phyloP scores from a whole-genome alignment of 805 yeast genomes.

The Hermanozyma aechmeae region DNA sequence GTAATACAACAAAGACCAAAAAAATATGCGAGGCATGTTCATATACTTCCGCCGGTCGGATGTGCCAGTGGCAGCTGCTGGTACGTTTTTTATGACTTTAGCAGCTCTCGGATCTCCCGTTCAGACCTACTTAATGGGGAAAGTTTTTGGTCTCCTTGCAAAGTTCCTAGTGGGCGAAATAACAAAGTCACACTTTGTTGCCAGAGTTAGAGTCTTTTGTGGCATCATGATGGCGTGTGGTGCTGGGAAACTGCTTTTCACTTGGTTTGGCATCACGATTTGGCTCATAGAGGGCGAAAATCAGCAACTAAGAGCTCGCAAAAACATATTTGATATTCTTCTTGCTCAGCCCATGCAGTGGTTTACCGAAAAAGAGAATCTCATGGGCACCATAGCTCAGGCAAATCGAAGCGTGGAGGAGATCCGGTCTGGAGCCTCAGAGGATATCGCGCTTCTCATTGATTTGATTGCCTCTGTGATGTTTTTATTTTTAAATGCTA shows the following conservation, averaged over 20 bases:
- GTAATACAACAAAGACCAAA: too few relatives aligned
- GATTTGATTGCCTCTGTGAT: constrained; percentile 45
- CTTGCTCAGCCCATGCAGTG: constrained; percentile 43
- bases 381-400: constrained; percentile 59
- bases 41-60: too few relatives aligned
- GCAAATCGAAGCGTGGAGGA: constrained; percentile 70
- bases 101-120: constrained; percentile 54
- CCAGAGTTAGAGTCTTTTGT: constrained; percentile 17
- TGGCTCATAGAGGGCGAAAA: constrained; percentile 72
- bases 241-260: constrained; percentile 17
- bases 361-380: constrained; percentile 49
- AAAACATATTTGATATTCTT: constrained; percentile 32
- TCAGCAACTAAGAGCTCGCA: constrained; percentile 52
- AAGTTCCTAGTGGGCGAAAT: constrained; percentile 9
- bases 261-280: constrained; percentile 45
- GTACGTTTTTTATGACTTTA: constrained; percentile 29
- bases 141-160: constrained; percentile 38
- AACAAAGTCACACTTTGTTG: too few relatives aligned
- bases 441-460: constrained; percentile 48
- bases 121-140: constrained; percentile 57
- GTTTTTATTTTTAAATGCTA: constrained; percentile 53
- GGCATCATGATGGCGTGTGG: constrained; percentile 26
- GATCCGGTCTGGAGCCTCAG: constrained; percentile 56
- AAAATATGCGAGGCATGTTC: too few relatives aligned
- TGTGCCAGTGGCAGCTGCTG: too few relatives aligned